phyloP scores from a whole-genome alignment of 2,329 filamentous ascomycete genomes.

The Aspergillus amoenus region DNA sequence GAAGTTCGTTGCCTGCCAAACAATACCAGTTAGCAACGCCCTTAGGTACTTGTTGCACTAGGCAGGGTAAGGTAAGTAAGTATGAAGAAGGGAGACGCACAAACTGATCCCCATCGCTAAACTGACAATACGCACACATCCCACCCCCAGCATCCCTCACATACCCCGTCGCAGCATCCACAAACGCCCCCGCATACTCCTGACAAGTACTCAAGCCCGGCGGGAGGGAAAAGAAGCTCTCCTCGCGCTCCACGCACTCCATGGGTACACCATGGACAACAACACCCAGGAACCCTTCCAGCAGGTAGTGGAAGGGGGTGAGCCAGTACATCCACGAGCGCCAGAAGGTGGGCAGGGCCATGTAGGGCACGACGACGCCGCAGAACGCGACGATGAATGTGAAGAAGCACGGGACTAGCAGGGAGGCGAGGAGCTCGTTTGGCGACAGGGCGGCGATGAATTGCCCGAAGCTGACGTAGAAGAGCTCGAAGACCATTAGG shows the following conservation, averaged over 20 bases:
- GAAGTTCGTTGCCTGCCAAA: conserved; percentile 46
- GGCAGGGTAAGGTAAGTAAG: too few relatives aligned
- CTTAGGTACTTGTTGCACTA: too few relatives aligned
- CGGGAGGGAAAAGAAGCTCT: conserved; percentile 61
- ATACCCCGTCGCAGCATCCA: conserved; percentile 58
- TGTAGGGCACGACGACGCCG: conserved; percentile 70
- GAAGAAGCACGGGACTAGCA: conserved; percentile 69
- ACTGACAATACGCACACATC: conserved; percentile 65
- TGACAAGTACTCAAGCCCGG: conserved; percentile 57
- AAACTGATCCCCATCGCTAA: conserved; percentile 61
- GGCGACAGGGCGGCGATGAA: conserved; percentile 66
- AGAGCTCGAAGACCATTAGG: conserved; percentile 66
- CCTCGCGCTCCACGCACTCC: conserved; percentile 55
- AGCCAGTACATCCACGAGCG: conserved; percentile 64
- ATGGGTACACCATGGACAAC: conserved; percentile 57
- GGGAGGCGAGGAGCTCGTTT: conserved; percentile 65
- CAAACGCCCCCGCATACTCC: conserved; percentile 57
- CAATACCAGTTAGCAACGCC: too few relatives aligned
- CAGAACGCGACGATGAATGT: conserved; percentile 71
- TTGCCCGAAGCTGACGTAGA: conserved; percentile 65
- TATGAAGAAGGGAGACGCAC: conserved; percentile 31
- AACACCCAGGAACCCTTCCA: conserved; percentile 61
- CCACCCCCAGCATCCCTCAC: conserved; percentile 56
- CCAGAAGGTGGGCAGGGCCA: conserved; percentile 66
- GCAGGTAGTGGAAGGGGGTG: conserved; percentile 66